Conservation (phyloP, 352 stramenopile genomes). For the Phytophthora nicotianae region DNA sequence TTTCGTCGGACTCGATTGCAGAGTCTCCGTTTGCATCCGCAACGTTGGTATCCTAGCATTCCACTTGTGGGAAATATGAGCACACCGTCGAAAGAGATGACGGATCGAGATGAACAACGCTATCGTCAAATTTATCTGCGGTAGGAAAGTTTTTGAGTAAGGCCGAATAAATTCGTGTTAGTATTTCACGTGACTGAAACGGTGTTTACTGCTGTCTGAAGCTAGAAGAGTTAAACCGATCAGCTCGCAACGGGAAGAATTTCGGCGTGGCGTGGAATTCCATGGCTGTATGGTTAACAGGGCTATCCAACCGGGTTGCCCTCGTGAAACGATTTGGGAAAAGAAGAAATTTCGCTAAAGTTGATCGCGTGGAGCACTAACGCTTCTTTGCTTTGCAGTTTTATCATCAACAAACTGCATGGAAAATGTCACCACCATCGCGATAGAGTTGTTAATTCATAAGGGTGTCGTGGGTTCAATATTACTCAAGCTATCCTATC, state of each 20-base stretch:
- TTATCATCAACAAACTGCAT: not conserved
- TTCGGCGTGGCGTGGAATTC: conserved; percentile 11
- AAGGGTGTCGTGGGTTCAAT: conserved; percentile 14
- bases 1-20: conserved; percentile 16
- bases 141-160: conserved; percentile 30
- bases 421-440: conserved; percentile 2
- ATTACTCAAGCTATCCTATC: conserved; percentile 24
- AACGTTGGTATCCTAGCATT: conserved; percentile 1
- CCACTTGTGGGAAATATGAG: conserved; percentile 28
- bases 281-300: not conserved
- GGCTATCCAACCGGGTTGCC: conserved; percentile 19
- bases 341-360: conserved; percentile 6
- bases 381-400: too few relatives aligned
- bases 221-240: conserved; percentile 1
- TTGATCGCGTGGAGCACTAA: not conserved
- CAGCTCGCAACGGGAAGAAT: conserved; percentile 10
- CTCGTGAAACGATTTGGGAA: conserved; percentile 16
- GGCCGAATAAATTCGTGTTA: conserved; percentile 23
- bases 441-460: conserved; percentile 15
- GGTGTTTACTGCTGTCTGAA: not conserved
- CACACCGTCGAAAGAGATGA: conserved; percentile 24
- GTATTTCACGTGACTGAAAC: conserved; percentile 1
- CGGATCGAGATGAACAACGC: conserved; percentile 1
- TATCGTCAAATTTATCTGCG: conserved; percentile 7
- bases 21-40: conserved; percentile 31